These are phyloP conservation scores for Penicillium sp. DNA, from an alignment of 2,329 filamentous ascomycete genomes.

Conservation along the genomic window DNA sequence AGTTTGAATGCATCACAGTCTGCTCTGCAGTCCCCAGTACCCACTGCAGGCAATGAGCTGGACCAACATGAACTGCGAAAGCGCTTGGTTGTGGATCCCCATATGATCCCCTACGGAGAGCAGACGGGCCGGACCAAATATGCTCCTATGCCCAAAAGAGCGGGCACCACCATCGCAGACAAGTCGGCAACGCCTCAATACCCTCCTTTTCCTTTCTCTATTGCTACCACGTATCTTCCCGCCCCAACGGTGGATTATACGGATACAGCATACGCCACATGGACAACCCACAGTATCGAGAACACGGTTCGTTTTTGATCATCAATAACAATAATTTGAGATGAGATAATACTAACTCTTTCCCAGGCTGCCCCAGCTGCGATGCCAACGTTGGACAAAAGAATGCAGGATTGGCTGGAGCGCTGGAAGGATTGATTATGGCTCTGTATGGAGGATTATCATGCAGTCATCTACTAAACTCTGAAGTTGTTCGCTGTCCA, in stretches of 20 bases:
- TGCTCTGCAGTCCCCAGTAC: constrained; percentile 30
- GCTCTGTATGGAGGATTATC: not conserved
- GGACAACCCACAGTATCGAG: constrained; percentile 52
- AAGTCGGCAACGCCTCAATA: constrained; percentile 52
- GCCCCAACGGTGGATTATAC: constrained; percentile 51
- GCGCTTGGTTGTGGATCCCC: constrained; percentile 23
- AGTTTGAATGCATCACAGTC: constrained; percentile 3
- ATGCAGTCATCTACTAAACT: not conserved
- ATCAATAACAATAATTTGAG: not conserved
- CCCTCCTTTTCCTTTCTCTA: constrained; percentile 55
- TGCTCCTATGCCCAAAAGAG: constrained; percentile 61
- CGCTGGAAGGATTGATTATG: constrained; percentile 57
- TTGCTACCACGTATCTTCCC: constrained; percentile 54
- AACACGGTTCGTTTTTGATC: constrained; percentile 54
- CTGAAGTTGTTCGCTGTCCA: not conserved
- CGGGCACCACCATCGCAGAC: constrained; percentile 58
- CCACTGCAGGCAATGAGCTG: constrained; percentile 22
- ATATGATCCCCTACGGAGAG: constrained; percentile 53
- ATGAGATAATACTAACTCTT: constrained; percentile 10
- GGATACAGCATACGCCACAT: constrained; percentile 51
- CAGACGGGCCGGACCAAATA: constrained; percentile 59
- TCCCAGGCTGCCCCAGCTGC: constrained; percentile 54
- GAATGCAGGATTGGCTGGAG: constrained; percentile 57
- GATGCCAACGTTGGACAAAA: constrained; percentile 49
- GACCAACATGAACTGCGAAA: constrained; percentile 30